Conservation (phyloP, 2,329 filamentous ascomycete species). For the Tolypocladium ovalisporum region DNA sequence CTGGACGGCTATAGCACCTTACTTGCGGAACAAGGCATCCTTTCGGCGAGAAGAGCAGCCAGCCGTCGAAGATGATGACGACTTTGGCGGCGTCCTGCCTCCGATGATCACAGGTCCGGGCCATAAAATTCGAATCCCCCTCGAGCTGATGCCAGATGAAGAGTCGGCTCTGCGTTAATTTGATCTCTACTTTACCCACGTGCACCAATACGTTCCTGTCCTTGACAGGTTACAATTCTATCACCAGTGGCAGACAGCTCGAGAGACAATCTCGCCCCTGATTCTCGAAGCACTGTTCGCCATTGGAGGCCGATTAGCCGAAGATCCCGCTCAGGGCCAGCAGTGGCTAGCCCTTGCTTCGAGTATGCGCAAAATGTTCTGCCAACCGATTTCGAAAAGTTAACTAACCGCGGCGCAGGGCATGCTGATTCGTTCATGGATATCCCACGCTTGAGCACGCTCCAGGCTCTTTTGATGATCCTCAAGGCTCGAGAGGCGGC, state of each 20-base stretch:
- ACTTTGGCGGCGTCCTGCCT: conserved; percentile 61
- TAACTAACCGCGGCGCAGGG: conserved; percentile 34
- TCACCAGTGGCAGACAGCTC: conserved; percentile 77
- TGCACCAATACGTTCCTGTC: conserved; percentile 88
- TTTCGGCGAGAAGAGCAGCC: conserved; percentile 47
- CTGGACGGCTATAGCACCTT: conserved; percentile 52
- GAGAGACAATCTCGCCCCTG: conserved; percentile 77
- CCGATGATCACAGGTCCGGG: conserved; percentile 58
- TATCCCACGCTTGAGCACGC: conserved; percentile 76
- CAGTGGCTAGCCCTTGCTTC: conserved; percentile 89
- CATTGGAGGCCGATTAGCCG: conserved; percentile 72
- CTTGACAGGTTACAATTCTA: conserved; percentile 75
- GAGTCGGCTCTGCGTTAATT: conserved; percentile 76
- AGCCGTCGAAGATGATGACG: conserved; percentile 58
- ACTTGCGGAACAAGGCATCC: conserved; percentile 57
- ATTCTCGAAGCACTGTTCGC: conserved; percentile 87
- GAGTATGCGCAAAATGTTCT: conserved; percentile 37
- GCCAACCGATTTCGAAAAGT: not conserved
- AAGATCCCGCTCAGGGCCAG: conserved; percentile 73
- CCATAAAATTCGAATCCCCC: conserved; percentile 75
- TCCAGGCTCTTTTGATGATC: conserved; percentile 79
- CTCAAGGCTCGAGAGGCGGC: conserved; percentile 87
- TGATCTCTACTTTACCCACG: conserved; percentile 78
- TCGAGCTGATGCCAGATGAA: conserved; percentile 85
- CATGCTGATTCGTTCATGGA: conserved; percentile 94